A percentile compares a stretch with the other conserved stretches of the same genome.
phyloP scores from a whole-genome alignment of 2,329 filamentous ascomycete genomes.

The Colletotrichum horii region DNA sequence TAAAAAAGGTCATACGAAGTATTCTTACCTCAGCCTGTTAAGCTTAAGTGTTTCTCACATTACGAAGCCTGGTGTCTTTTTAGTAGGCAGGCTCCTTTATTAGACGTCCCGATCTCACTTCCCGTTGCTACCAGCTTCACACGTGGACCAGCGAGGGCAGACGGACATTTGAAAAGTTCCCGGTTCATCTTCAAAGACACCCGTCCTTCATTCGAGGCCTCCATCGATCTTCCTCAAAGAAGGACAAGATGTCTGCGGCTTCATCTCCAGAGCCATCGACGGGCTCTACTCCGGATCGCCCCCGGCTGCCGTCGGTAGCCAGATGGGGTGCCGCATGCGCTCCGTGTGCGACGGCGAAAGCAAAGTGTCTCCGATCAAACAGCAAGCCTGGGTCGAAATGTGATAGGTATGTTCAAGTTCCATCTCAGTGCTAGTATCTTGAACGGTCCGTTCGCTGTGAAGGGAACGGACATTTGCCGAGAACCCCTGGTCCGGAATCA shows the following conservation, averaged over 20 bases:
- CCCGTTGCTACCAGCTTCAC: accelerated
- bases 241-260: background rate
- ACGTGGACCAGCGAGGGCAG: background rate
- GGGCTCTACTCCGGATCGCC: background rate
- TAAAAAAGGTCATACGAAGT: background rate
- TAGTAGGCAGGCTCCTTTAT: background rate
- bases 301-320: background rate
- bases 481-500: background rate
- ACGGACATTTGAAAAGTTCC: background rate
- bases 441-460: background rate
- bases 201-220: background rate
- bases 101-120: background rate
- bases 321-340: conserved; percentile 57
- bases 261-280: background rate
- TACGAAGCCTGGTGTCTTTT: accelerated
- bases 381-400: conserved; percentile 43
- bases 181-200: accelerated
- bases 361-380: conserved; percentile 53
- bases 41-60: background rate
- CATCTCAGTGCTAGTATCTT: background rate
- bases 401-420: conserved; percentile 39
- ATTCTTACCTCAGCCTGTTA: background rate
- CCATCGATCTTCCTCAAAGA: background rate
- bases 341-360: conserved; percentile 53
- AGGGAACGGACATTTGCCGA: background rate